Evolutionary conservation across 352 stramenopile genomes (phyloP).

Genomic region (Pythium apleroticum): DNA sequence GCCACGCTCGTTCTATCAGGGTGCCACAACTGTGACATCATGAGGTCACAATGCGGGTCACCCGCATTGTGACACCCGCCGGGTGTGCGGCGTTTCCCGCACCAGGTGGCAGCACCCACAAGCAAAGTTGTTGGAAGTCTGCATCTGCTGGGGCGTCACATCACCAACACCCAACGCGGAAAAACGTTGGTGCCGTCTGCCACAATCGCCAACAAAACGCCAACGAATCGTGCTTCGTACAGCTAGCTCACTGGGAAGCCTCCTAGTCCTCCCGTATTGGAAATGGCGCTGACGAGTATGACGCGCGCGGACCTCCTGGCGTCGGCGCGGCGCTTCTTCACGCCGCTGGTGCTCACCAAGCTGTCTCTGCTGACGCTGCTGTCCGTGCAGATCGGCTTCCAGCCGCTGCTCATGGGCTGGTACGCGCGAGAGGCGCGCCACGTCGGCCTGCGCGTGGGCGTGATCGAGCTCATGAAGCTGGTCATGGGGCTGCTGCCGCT

Average conservation of each 20-base stretch:
- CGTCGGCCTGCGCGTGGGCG: constrained; percentile 66
- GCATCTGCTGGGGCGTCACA: background rate
- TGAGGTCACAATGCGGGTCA: background rate
- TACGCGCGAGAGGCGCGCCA: constrained; percentile 59
- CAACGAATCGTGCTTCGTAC: background rate
- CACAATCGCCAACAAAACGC: constrained; percentile 1
- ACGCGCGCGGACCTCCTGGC: constrained; percentile 2
- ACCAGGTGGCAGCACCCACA: constrained; percentile 1
- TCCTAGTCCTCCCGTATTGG: background rate
- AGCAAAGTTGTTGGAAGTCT: constrained; percentile 1
- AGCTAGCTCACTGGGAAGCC: background rate
- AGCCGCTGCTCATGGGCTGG: constrained; percentile 78
- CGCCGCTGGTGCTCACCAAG: constrained; percentile 50
- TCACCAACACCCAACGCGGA: background rate
- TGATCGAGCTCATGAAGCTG: constrained; percentile 78
- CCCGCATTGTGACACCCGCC: too few species aligned
- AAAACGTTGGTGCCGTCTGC: background rate
- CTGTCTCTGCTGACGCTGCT: constrained; percentile 58
- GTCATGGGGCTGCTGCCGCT: constrained; percentile 63
- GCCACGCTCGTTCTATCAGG: too few species aligned
- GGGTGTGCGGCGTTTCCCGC: background rate
- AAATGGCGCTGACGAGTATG: background rate
- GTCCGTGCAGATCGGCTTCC: constrained; percentile 72
- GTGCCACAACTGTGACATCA: background rate
- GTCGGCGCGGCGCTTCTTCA: constrained; percentile 29